These are phyloP conservation scores for Auriscalpium orientale DNA, from an alignment of 768 basidiomycete species.

Conservation along the genomic window DNA sequence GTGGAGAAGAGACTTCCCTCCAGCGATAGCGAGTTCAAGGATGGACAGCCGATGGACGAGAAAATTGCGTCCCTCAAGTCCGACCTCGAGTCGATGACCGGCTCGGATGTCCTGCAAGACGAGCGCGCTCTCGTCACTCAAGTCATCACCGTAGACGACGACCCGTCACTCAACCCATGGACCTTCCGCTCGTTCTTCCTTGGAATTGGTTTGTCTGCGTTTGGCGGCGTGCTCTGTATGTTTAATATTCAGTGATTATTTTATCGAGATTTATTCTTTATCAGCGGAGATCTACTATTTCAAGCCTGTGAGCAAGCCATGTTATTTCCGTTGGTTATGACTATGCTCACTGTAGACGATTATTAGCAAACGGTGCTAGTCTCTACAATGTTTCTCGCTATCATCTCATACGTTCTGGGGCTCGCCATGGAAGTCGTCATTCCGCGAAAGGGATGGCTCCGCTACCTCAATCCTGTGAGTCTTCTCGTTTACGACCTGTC, in stretches of 20 bases:
- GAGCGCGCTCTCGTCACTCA: slow-evolving; percentile 42
- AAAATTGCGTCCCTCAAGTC: slow-evolving; percentile 23
- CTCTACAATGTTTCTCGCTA: slow-evolving; percentile 46
- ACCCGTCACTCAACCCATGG: slow-evolving; percentile 38
- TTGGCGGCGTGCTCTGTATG: slow-evolving; percentile 43
- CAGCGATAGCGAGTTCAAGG: neutral
- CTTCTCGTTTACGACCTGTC: neutral
- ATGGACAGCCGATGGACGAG: slow-evolving; percentile 18
- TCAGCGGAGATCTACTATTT: slow-evolving; percentile 55
- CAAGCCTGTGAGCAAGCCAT: slow-evolving; percentile 35
- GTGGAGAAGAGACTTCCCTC: neutral
- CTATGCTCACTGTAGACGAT: neutral
- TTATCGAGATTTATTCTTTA: neutral
- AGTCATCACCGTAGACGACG: slow-evolving; percentile 39
- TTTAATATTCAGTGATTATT: neutral
- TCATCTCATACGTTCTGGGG: slow-evolving; percentile 45
- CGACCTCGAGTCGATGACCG: slow-evolving; percentile 28
- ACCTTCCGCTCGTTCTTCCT: slow-evolving; percentile 40
- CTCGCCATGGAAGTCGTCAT: slow-evolving; percentile 38
- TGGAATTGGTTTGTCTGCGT: slow-evolving; percentile 38
- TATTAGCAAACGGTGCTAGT: slow-evolving; percentile 43
- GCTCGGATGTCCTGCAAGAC: slow-evolving; percentile 28
- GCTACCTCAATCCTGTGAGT: slow-evolving; percentile 45
- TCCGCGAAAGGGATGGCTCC: slow-evolving; percentile 37
- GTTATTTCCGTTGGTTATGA: neutral